Evolutionary conservation across 495 filamentous ascomycete genomes (phyloP).

Genomic region (Pyronema domesticum): DNA sequence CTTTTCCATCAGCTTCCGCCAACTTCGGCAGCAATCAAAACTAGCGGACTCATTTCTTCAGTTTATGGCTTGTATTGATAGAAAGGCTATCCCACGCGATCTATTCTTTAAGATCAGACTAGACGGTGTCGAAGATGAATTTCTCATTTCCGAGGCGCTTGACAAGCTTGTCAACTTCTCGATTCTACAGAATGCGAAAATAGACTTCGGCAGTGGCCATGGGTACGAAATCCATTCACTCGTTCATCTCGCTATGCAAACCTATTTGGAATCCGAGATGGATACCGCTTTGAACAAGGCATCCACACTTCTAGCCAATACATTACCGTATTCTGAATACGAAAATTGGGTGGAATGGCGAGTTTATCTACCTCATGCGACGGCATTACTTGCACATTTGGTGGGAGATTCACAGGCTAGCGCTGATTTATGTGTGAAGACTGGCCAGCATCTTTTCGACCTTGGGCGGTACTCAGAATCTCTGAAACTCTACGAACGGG

Average conservation of each 20-base stretch:
- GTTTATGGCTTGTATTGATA: constrained; percentile 24
- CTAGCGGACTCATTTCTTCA: constrained; percentile 21
- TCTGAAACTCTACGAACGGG: too few species aligned
- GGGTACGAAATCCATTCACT: constrained; percentile 1
- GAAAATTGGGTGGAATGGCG: too few species aligned
- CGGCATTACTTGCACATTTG: too few species aligned
- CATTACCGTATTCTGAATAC: too few species aligned
- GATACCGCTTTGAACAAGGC: too few species aligned
- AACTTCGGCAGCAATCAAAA: constrained; percentile 22
- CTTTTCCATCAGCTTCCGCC: constrained; percentile 33
- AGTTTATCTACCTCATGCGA: too few species aligned
- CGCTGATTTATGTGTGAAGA: too few species aligned
- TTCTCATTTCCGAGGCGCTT: neutral
- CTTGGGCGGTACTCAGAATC: too few species aligned
- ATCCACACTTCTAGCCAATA: too few species aligned
- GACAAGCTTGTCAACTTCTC: constrained; percentile 4
- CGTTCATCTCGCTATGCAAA: neutral
- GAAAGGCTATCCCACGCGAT: constrained; percentile 23
- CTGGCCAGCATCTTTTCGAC: too few species aligned
- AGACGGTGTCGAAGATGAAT: neutral
- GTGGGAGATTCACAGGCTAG: too few species aligned
- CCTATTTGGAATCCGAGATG: too few species aligned
- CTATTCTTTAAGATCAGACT: neutral
- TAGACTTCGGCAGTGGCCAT: neutral
- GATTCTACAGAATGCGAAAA: neutral